Evolutionary conservation across 495 filamentous ascomycete species (phyloP).

Genomic region (Ramalina intermedia): DNA sequence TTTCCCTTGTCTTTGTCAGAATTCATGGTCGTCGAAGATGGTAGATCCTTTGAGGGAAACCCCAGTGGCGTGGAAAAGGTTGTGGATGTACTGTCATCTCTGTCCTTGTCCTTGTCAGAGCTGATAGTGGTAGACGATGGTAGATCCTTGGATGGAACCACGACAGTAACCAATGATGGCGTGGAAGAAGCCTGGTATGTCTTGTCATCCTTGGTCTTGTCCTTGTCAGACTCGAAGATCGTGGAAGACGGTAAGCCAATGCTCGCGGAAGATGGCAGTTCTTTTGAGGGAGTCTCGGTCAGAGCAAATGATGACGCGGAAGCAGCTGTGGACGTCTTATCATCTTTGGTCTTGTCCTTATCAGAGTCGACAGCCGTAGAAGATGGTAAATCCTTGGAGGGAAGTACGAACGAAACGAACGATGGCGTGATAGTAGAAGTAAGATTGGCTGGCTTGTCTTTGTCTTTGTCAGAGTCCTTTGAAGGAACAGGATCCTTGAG

Average conservation of each 20-base stretch:
- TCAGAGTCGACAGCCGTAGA: background rate
- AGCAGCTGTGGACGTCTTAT: background rate
- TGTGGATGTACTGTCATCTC: too few relatives aligned
- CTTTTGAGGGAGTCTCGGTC: background rate
- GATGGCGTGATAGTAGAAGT: too few relatives aligned
- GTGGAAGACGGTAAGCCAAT: background rate
- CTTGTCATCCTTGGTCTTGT: background rate
- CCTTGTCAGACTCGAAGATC: background rate
- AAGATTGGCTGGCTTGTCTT: too few relatives aligned
- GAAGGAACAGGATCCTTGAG: too few relatives aligned
- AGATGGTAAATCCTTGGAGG: background rate
- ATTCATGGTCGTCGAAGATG: too few relatives aligned
- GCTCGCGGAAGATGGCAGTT: background rate
- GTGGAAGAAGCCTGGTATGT: background rate
- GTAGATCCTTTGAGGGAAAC: too few relatives aligned
- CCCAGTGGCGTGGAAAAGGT: too few relatives aligned
- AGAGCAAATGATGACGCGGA: too few relatives aligned
- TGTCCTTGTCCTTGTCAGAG: background rate
- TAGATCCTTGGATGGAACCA: background rate
- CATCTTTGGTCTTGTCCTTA: background rate
- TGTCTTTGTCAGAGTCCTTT: too few relatives aligned
- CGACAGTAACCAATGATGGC: too few relatives aligned
- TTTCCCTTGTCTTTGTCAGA: too few relatives aligned
- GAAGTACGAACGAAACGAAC: background rate
- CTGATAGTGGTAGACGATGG: background rate